These are phyloP conservation scores for Cicer pinnatifidum DNA, from an alignment of 306 rosid species.

Conservation along the genomic window DNA sequence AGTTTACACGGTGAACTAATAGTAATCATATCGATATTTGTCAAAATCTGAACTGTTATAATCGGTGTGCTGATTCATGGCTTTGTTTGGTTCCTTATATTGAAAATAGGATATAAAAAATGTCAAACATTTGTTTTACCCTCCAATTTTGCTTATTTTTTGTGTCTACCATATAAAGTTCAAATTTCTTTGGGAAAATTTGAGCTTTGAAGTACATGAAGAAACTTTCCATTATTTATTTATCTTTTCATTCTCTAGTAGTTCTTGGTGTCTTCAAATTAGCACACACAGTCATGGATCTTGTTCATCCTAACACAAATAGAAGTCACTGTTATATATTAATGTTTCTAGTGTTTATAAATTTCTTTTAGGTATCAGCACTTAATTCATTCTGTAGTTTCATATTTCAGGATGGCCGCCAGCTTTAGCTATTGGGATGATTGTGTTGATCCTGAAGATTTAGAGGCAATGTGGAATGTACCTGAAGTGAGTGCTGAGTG, in stretches of 20 bases:
- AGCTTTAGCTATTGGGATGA: slow-evolving; percentile 79
- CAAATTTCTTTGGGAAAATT: not conserved
- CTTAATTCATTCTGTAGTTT: slow-evolving; percentile 36
- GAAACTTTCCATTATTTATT: not conserved
- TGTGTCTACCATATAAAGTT: not conserved
- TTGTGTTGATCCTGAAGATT: slow-evolving; percentile 65
- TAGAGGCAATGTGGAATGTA: slow-evolving; percentile 80
- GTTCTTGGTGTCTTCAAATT: slow-evolving; percentile 4
- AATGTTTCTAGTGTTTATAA: not conserved
- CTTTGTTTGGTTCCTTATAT: not conserved
- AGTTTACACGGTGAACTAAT: not conserved
- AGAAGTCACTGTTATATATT: not conserved
- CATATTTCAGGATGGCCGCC: slow-evolving; percentile 55
- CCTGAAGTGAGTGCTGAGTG: slow-evolving; percentile 78
- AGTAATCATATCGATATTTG: not conserved
- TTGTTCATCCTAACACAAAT: slow-evolving; percentile 8
- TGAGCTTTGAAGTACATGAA: slow-evolving; percentile 16
- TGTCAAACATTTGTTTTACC: not conserved
- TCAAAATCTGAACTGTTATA: not conserved
- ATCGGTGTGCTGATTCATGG: slow-evolving; percentile 1
- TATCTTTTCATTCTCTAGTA: slow-evolving; percentile 5
- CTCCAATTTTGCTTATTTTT: slow-evolving; percentile 16
- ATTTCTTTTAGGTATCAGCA: not conserved
- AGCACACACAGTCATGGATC: not conserved
- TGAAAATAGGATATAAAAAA: not conserved